Base-by-base conservation (phyloP, 2,329 filamentous ascomycete genomes). In the Davidsoniella australis region DNA sequence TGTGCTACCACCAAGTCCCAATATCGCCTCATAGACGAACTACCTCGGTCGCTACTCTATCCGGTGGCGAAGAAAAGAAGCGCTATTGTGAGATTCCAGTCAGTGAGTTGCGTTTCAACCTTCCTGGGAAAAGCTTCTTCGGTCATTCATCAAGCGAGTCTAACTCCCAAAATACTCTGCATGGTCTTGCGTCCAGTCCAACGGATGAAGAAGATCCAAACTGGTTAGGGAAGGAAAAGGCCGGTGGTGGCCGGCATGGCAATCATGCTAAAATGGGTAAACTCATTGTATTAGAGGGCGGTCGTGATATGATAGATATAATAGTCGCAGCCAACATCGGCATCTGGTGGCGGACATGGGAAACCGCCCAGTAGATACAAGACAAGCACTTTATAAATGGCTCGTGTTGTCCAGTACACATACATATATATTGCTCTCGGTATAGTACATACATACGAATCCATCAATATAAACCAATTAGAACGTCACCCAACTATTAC, bases 251-350 rank as follows among this genome's bases (percentile, higher is more conserved):
- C 0, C 82, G 84, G 59, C 74, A 81, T 41, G 89, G 89, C 0
- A 87, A 85, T 62, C 77, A 85, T 58, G 88, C 86, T 3, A 98
- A 98, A 67, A 68, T 98, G 57, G 91, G 89, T 0, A 98, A 96
- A 64, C 67, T 98, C 47, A 86, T 96, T 47, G 73, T 98, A 37
- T 77, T 87, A 57, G 79, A 89, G 50, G 88, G 94, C 58, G 91
- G 91, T 0, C 66, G 94, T 55, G 94, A 94, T 68, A 96, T 98
- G 89, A 64, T 96, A 58, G 91, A 98, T 68, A 63, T 98, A 52
- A 70, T 94, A 0, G 85, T 98, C 17, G 85, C 89, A 3, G 83
- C 87, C 9, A 95, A 94, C 60, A 76, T 98, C 65, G 86, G 84
- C 1, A 68, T 96, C 14, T 98, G 88, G 85, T 96, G 89, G 88